Conservation (phyloP, 805 yeast species). For the Barnettozyma siamensis region DNA sequence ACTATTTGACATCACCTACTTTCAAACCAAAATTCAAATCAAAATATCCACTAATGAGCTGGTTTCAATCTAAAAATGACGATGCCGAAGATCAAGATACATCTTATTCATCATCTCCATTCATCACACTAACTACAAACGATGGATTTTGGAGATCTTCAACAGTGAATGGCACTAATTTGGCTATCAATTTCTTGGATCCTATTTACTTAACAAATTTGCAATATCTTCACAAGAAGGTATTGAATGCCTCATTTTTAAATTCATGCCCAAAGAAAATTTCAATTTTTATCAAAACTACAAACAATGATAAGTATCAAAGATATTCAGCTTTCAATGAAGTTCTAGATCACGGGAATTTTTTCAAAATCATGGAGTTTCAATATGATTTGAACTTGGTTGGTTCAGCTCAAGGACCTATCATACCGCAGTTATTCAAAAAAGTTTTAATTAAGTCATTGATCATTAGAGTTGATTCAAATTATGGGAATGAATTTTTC, state of each 20-base stretch:
- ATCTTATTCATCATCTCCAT: slow-evolving; percentile 15
- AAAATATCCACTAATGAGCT: background rate
- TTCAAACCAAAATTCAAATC: slow-evolving; percentile 19
- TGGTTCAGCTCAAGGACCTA: slow-evolving; percentile 24
- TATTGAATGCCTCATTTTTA: slow-evolving; percentile 31
- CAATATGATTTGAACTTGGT: slow-evolving; percentile 21
- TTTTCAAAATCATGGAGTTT: slow-evolving; percentile 25
- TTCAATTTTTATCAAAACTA: slow-evolving; percentile 20
- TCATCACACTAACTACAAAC: slow-evolving; percentile 16
- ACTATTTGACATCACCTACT: slow-evolving; percentile 30
- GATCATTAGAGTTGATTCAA: slow-evolving; percentile 27
- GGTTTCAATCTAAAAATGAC: background rate
- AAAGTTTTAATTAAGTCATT: slow-evolving; percentile 29
- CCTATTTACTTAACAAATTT: slow-evolving; percentile 34
- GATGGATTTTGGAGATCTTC: slow-evolving; percentile 24
- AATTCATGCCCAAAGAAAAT: slow-evolving; percentile 34
- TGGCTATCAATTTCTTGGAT: slow-evolving; percentile 33
- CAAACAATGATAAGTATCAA: background rate
- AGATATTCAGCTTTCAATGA: slow-evolving; percentile 4
- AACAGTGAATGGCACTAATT: slow-evolving; percentile 8
- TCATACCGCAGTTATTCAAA: slow-evolving; percentile 28
- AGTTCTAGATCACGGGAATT: slow-evolving; percentile 3
- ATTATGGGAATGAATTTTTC: slow-evolving; percentile 32
- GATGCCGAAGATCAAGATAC: background rate
- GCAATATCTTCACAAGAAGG: slow-evolving; percentile 32